Conservation (phyloP, 192 early-diverging fungal genomes). For the Lobosporangium transversale region DNA sequence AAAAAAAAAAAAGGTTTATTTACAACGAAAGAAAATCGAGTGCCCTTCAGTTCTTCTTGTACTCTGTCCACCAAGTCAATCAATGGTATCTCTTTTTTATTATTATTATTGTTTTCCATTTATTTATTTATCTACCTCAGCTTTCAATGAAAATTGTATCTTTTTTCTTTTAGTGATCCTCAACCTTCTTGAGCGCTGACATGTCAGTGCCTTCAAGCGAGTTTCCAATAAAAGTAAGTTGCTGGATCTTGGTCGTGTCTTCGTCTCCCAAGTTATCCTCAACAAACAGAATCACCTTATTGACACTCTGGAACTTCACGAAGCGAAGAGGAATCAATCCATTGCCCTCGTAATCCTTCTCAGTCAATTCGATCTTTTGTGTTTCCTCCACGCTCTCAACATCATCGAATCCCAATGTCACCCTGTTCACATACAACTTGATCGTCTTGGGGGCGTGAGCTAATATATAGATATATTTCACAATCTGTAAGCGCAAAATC, state of each 20-base stretch:
- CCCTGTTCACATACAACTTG: constrained; percentile 86
- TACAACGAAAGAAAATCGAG: no score
- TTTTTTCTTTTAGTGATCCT: constrained; percentile 27
- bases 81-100: not conserved
- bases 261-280: constrained; percentile 85
- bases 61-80: no score
- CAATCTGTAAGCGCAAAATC: no score
- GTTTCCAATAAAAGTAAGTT: constrained; percentile 82
- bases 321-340: constrained; percentile 84
- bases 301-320: constrained; percentile 94
- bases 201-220: constrained; percentile 39
- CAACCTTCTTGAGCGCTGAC: constrained; percentile 48
- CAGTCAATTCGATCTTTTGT: constrained; percentile 78
- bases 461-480: no score
- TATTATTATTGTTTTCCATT: no score
- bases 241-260: constrained; percentile 84
- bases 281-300: constrained; percentile 83
- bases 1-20: no score
- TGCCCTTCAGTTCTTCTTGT: no score
- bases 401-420: constrained; percentile 89
- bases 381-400: constrained; percentile 78
- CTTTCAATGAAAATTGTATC: no score
- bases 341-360: constrained; percentile 73
- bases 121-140: no score
- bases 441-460: constrained; percentile 88